phyloP scores from a whole-genome alignment of 2,329 filamentous ascomycete genomes.

The Colletotrichum spaethianum region DNA sequence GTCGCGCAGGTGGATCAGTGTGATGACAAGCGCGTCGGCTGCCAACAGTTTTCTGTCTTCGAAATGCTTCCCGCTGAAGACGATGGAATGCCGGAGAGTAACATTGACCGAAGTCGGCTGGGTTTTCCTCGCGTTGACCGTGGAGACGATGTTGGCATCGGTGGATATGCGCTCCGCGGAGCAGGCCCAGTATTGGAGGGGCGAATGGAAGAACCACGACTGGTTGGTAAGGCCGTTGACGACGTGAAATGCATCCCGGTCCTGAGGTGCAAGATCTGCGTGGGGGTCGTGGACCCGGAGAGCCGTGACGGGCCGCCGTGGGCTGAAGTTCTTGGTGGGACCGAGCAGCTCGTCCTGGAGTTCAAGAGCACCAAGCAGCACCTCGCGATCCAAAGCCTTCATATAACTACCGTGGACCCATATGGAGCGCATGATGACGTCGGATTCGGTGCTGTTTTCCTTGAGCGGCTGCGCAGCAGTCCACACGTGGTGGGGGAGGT shows the following conservation, averaged over 20 bases:
- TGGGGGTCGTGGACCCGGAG: slow-evolving; percentile 48
- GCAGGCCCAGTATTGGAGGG: slow-evolving; percentile 84
- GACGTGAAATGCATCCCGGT: slow-evolving; percentile 71
- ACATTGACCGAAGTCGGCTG: slow-evolving; percentile 79
- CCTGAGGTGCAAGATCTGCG: slow-evolving; percentile 56
- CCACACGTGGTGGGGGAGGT: slow-evolving; percentile 85
- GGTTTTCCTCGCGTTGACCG: slow-evolving; percentile 76
- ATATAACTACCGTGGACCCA: slow-evolving; percentile 89
- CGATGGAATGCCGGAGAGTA: slow-evolving; percentile 82
- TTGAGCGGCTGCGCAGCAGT: slow-evolving; percentile 78
- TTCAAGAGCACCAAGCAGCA: slow-evolving; percentile 76
- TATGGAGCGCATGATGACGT: slow-evolving; percentile 86
- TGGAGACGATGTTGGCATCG: slow-evolving; percentile 76
- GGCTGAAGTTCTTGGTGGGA: slow-evolving; percentile 68
- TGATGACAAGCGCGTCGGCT: slow-evolving; percentile 84
- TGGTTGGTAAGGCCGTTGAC: slow-evolving; percentile 72
- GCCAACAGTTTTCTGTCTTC: slow-evolving; percentile 76
- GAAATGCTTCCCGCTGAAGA: slow-evolving; percentile 86
- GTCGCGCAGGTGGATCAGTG: slow-evolving; percentile 77
- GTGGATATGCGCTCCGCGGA: slow-evolving; percentile 69
- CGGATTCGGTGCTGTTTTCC: slow-evolving; percentile 66
- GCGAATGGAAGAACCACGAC: slow-evolving; percentile 87
- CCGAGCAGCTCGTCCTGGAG: slow-evolving; percentile 80
- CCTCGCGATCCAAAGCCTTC: slow-evolving; percentile 76
- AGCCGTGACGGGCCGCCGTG: slow-evolving; percentile 49